Evolutionary conservation across 768 basidiomycete genomes (phyloP), one percentile per base, ranked within the genome.

Genomic region (Lactarius indigo): DNA sequence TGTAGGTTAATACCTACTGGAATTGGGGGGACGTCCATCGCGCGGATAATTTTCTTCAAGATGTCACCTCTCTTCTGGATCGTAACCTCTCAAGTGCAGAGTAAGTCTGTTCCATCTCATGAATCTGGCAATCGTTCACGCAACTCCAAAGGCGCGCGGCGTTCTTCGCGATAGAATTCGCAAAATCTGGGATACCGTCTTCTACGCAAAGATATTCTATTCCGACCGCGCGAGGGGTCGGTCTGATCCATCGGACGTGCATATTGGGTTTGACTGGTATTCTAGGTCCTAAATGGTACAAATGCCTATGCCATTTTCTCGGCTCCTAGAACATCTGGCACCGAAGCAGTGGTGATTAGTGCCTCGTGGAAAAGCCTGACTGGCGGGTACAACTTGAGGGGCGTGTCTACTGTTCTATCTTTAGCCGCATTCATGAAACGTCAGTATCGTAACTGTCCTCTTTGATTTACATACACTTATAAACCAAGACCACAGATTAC

Each of bases 281-380:
- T 57, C 7, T 66, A 93, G 89, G 77, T 74, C 7, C 69, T 84
- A 17, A 79, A 78, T 18, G 94, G 95, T 12, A 84, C 82, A 9
- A 97, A 98, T 75, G 85, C 88, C 15, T 98, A 96, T 74, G 92
- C 91, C 18, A 78, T 93, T 37, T 77, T 94, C 56, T 82, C 85
- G 13, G 90, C 96, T 2, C 94, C 96, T 9, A 87, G 97, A 30
- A 84, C 92, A n/a, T 86, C 94, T n/a, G 96, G 95, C 3, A 87
- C 87, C 9, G 96, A 99, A 77, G 91, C 94, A 5, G 91, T 98
- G 73, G 85, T 99, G 20, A 84, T 99, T 47, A 89, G 90, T 68
- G 96, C 97, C 1, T 91, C 94, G 7, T 97, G 95, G 94, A 70
- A 87, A 5, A 95, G 92, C 70, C 80, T 83, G 61, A 80, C 78